Evolutionary conservation across 2,329 filamentous ascomycete genomes (phyloP).

Genomic region (Cryphonectria nitschkei): DNA sequence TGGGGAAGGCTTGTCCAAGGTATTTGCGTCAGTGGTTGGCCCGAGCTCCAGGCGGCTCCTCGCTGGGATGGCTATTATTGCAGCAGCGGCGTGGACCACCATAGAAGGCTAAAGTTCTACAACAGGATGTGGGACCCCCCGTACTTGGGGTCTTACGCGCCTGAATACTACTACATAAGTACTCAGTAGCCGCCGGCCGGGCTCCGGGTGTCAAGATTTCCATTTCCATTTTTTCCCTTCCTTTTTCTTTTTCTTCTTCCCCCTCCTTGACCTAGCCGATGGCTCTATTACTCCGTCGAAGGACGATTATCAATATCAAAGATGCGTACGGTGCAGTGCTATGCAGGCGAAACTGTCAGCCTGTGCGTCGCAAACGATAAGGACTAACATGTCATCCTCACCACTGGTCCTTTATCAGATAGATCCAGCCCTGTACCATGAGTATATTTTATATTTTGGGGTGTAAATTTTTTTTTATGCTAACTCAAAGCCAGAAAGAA

Average conservation of each 20-base stretch:
- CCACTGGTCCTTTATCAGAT: neutral
- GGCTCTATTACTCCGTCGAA: neutral
- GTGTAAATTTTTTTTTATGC: neutral
- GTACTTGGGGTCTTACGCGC: neutral
- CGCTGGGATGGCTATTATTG: neutral
- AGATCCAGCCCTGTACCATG: neutral
- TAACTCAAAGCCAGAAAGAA: neutral
- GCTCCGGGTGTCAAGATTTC: neutral
- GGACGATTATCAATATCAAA: neutral
- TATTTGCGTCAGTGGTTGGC: slow-evolving; percentile 18
- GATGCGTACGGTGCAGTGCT: neutral
- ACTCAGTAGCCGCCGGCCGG: neutral
- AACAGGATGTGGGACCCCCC: neutral
- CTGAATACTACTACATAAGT: neutral
- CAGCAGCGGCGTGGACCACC: neutral
- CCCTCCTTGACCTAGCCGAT: neutral
- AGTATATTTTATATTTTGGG: neutral
- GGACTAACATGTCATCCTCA: neutral
- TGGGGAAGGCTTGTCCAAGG: slow-evolving; percentile 6
- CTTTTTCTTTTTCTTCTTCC: no score
- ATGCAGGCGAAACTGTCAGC: neutral
- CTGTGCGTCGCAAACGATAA: neutral
- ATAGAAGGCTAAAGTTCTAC: neutral
- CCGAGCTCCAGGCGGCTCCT: slow-evolving; percentile 6
- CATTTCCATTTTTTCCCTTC: neutral